Evolutionary conservation across 1,284 basidiomycete genomes (phyloP).

Genomic region (Schizophyllum commune): DNA sequence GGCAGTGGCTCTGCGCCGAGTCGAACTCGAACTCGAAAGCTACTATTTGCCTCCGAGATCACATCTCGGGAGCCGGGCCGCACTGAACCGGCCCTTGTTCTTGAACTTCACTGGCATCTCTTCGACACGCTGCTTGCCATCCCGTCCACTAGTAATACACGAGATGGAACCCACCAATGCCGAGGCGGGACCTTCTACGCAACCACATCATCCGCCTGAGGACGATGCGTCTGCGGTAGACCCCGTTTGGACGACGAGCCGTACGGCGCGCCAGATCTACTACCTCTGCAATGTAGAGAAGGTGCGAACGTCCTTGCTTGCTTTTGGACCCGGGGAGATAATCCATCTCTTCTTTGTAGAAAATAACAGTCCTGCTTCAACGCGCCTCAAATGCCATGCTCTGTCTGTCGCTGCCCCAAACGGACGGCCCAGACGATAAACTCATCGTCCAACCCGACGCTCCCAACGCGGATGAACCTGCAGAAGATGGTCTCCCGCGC

Average conservation of each 20-base stretch:
- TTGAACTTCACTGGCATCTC: not conserved
- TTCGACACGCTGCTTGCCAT: too few relatives aligned
- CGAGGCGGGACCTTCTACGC: slow-evolving; percentile 7
- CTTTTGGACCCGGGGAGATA: too few relatives aligned
- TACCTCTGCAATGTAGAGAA: slow-evolving; percentile 77
- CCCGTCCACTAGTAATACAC: too few relatives aligned
- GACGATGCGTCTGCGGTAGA: slow-evolving; percentile 39
- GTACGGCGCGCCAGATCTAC: slow-evolving; percentile 74
- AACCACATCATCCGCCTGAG: not conserved
- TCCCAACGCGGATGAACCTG: not conserved
- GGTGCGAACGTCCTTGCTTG: slow-evolving; percentile 24
- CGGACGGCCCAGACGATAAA: slow-evolving; percentile 35
- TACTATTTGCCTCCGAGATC: not conserved
- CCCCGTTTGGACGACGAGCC: slow-evolving; percentile 73
- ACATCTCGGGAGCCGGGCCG: not conserved
- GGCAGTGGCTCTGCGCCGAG: too few relatives aligned
- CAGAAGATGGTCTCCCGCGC: slow-evolving; percentile 54
- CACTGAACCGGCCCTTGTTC: not conserved
- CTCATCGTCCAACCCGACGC: not conserved
- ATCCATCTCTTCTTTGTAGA: slow-evolving; percentile 42
- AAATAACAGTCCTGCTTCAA: slow-evolving; percentile 64
- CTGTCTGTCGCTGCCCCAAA: slow-evolving; percentile 69
- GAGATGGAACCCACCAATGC: not conserved
- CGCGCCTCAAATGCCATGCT: slow-evolving; percentile 71
- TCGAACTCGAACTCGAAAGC: not conserved